These are phyloP conservation scores for Umbelopsis sp. DNA, from an alignment of 192 early-diverging fungal genomes.

Conservation along the genomic window DNA sequence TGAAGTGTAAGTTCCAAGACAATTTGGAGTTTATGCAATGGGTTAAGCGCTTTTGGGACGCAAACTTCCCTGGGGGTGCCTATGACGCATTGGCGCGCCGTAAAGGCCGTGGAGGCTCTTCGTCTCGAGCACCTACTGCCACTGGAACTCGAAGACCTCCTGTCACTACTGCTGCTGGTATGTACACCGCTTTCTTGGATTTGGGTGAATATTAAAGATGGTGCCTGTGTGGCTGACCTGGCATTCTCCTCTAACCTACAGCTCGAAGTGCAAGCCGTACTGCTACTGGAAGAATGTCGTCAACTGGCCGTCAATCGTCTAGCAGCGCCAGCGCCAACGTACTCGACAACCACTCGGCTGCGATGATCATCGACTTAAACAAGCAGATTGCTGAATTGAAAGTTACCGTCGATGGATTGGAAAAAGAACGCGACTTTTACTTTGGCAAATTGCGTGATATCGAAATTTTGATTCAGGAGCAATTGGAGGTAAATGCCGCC, in stretches of 20 bases:
- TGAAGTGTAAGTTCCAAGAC: slow-evolving; percentile 98
- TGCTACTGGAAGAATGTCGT: slow-evolving; percentile 18
- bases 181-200: too few species aligned
- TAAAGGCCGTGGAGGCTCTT: slow-evolving; percentile 26
- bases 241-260: too few species aligned
- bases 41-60: slow-evolving; percentile 93
- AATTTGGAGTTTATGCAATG: slow-evolving; percentile 99
- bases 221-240: too few species aligned
- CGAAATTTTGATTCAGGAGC: slow-evolving; percentile 87
- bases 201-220: too few species aligned
- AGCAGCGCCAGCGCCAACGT: slow-evolving; percentile 15
- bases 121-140: slow-evolving; percentile 33
- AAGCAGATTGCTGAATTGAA: slow-evolving; percentile 81
- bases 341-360: slow-evolving; percentile 54
- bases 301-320: slow-evolving; percentile 32
- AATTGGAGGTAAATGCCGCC: slow-evolving; percentile 62
- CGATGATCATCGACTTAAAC: slow-evolving; percentile 73
- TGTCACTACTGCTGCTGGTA: slow-evolving; percentile 33
- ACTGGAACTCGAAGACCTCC: slow-evolving; percentile 42
- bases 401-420: slow-evolving; percentile 85
- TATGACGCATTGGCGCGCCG: slow-evolving; percentile 85
- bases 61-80: slow-evolving; percentile 75
- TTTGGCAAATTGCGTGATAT: slow-evolving; percentile 93
- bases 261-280: slow-evolving; percentile 26
- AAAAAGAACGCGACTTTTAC: slow-evolving; percentile 98